Evolutionary conservation across 2,329 filamentous ascomycete genomes (phyloP).

Genomic region (Immersiporthe knoxdaviesiana): DNA sequence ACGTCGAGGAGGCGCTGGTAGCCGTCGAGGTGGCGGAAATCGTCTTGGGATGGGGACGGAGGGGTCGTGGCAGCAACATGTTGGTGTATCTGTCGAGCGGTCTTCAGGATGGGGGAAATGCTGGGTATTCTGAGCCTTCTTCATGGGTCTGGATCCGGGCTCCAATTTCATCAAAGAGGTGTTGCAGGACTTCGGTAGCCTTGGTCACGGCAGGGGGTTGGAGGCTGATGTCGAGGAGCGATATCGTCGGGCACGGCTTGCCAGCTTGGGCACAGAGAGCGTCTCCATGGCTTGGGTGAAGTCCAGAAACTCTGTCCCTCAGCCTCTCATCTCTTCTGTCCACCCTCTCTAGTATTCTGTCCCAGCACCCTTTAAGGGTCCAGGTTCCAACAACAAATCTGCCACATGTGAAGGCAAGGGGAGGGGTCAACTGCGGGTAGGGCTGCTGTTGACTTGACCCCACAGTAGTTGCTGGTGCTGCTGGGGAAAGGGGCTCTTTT

Average conservation of each 20-base stretch:
- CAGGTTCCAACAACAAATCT: slow-evolving; percentile 31
- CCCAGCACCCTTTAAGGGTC: slow-evolving; percentile 43
- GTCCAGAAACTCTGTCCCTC: slow-evolving; percentile 10
- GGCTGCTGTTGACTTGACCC: slow-evolving; percentile 4
- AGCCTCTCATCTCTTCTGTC: slow-evolving; percentile 26
- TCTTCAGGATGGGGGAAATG: slow-evolving; percentile 54
- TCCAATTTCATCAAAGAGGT: slow-evolving; percentile 54
- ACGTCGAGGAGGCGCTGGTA: slow-evolving; percentile 75
- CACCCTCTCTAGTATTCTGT: slow-evolving; percentile 29
- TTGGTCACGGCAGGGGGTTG: slow-evolving; percentile 59
- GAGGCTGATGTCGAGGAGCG: slow-evolving; percentile 68
- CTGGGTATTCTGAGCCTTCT: slow-evolving; percentile 49
- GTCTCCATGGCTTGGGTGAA: slow-evolving; percentile 23
- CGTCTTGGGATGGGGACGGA: slow-evolving; percentile 66
- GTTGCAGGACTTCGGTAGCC: slow-evolving; percentile 61
- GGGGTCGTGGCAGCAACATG: slow-evolving; percentile 53
- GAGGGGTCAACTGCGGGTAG: slow-evolving; percentile 17
- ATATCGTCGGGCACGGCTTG: slow-evolving; percentile 58
- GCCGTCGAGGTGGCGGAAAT: slow-evolving; percentile 79
- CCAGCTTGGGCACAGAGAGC: slow-evolving; percentile 46
- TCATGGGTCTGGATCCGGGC: slow-evolving; percentile 40
- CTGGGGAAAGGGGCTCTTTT: not conserved
- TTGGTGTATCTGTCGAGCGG: slow-evolving; percentile 69
- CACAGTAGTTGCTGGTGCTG: not conserved
- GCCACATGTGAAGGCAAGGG: slow-evolving; percentile 35